Evolutionary conservation across 2,329 filamentous ascomycete species (phyloP).

Genomic region (Cryphonectria naterciae): DNA sequence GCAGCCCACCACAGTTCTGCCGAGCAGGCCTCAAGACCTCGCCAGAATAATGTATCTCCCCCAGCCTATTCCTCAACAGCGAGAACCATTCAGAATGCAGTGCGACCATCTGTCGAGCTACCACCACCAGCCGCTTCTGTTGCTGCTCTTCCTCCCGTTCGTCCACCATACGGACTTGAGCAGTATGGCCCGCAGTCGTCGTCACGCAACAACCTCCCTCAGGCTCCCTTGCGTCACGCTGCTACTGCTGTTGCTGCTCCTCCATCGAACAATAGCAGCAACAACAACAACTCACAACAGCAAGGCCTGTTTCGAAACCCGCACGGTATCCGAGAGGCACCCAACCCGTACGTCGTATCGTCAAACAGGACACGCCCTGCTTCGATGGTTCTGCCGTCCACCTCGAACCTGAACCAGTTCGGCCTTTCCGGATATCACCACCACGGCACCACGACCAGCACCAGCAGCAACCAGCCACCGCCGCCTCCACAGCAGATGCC

Average conservation of each 20-base stretch:
- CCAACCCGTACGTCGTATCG: slow-evolving; percentile 11
- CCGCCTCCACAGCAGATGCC: slow-evolving; percentile 22
- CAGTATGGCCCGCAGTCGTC: slow-evolving; percentile 15
- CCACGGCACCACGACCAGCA: slow-evolving; percentile 2
- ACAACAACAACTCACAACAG: slow-evolving; percentile 14
- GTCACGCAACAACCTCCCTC: slow-evolving; percentile 19
- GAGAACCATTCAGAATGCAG: slow-evolving; percentile 14
- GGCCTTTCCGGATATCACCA: slow-evolving; percentile 1
- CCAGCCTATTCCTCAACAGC: slow-evolving; percentile 1
- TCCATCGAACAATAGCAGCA: background rate
- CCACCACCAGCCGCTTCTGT: background rate
- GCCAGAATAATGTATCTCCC: slow-evolving; percentile 16
- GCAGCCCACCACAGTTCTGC: background rate
- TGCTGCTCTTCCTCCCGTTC: slow-evolving; percentile 10
- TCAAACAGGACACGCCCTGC: slow-evolving; percentile 13
- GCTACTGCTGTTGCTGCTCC: background rate
- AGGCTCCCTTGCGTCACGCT: slow-evolving; percentile 8
- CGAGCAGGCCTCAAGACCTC: slow-evolving; percentile 14
- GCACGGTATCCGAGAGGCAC: slow-evolving; percentile 28
- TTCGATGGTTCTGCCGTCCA: slow-evolving; percentile 15
- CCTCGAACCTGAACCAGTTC: slow-evolving; percentile 1
- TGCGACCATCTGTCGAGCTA: slow-evolving; percentile 11
- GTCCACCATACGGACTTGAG: slow-evolving; percentile 21
- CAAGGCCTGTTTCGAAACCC: slow-evolving; percentile 26
- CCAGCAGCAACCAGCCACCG: background rate